Conservation (phyloP, 768 basidiomycete genomes). For the Serendipita indica region DNA sequence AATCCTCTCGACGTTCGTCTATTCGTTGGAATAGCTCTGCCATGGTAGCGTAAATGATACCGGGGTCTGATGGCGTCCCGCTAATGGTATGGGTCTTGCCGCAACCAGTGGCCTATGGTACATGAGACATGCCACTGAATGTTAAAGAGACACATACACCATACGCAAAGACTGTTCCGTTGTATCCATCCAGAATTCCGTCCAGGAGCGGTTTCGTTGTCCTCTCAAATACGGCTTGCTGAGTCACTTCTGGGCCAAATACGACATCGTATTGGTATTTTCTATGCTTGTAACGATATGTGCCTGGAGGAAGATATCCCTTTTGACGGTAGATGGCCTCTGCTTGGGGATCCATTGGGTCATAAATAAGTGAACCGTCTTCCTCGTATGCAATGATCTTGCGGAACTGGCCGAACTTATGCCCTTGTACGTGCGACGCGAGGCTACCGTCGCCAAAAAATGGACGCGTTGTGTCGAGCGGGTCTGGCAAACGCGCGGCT, state of each 20-base stretch:
- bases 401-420: constrained; percentile 42
- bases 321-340: constrained; percentile 68
- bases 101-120: constrained; percentile 80
- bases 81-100: constrained; percentile 99
- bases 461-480: constrained; percentile 36
- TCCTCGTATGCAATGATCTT: constrained; percentile 82
- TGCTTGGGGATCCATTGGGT: constrained; percentile 81
- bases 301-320: constrained; percentile 72
- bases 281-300: constrained; percentile 90
- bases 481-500: constrained; percentile 67
- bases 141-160: constrained; percentile 46
- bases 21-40: constrained; percentile 90
- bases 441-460: constrained; percentile 79
- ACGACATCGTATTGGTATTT: constrained; percentile 96
- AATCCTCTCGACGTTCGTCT: constrained; percentile 71
- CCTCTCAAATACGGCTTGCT: constrained; percentile 75
- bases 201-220: constrained; percentile 76
- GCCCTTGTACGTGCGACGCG: constrained; percentile 39
- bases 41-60: constrained; percentile 95
- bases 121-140: constrained; percentile 10
- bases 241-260: constrained; percentile 64
- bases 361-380: constrained; percentile 89
- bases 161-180: constrained; percentile 96
- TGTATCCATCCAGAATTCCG: constrained; percentile 84
- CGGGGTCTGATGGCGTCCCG: constrained; percentile 73